phyloP scores from a whole-genome alignment of 1,284 basidiomycete species.

The Leucoagaricus sp. region DNA sequence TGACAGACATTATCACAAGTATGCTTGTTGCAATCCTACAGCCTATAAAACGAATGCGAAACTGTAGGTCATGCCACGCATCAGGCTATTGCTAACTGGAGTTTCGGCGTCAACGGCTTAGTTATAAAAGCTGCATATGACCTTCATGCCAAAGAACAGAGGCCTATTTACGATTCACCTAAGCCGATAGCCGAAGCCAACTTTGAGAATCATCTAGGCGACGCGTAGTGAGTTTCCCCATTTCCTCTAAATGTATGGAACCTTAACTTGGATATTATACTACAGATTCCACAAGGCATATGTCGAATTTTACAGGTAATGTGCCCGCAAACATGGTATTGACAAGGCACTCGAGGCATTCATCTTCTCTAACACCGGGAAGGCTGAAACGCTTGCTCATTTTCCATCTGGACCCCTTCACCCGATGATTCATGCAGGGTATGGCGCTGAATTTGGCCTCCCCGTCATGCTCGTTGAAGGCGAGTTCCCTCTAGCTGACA shows the following conservation, averaged over 20 bases:
- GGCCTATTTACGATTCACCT: constrained; percentile 42
- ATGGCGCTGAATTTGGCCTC: constrained; percentile 64
- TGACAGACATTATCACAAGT: constrained; percentile 61
- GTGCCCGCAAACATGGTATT: constrained; percentile 44
- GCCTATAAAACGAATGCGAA: not conserved
- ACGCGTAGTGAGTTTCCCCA: constrained; percentile 40
- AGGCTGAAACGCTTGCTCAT: constrained; percentile 60
- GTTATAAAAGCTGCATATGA: constrained; percentile 46
- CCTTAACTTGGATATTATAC: no score
- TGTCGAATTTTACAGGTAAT: constrained; percentile 52
- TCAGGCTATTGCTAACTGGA: constrained; percentile 51
- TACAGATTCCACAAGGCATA: constrained; percentile 61
- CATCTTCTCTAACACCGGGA: constrained; percentile 57
- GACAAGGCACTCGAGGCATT: constrained; percentile 51
- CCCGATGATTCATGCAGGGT: constrained; percentile 65
- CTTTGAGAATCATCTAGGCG: constrained; percentile 50
- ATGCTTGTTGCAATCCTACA: constrained; percentile 10
- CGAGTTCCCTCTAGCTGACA: constrained; percentile 23
- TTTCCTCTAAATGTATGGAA: no score
- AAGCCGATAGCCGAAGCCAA: constrained; percentile 42
- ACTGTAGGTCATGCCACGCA: constrained; percentile 49
- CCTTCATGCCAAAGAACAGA: constrained; percentile 40
- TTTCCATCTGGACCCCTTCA: constrained; percentile 62
- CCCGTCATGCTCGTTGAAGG: constrained; percentile 68
- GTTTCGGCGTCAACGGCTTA: constrained; percentile 43